A percentile compares a stretch with the other conserved stretches of the same genome.
phyloP scores from a whole-genome alignment of 2,329 filamentous ascomycete species.

The Colletotrichum tanaceti region DNA sequence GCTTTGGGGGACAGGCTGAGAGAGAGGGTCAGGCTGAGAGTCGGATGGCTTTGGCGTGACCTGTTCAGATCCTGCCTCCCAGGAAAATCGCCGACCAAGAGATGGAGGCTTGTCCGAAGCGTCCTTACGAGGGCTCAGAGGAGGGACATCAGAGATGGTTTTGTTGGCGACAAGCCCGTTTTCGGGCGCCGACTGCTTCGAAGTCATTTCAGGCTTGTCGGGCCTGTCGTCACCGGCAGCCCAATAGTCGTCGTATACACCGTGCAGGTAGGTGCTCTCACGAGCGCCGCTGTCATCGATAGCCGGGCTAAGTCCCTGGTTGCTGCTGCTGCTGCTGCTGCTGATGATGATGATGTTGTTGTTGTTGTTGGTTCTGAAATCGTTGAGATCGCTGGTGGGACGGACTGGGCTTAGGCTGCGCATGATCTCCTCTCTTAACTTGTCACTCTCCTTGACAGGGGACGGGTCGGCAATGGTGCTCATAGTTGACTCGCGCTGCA shows the following conservation, averaged over 20 bases:
- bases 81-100: constrained; percentile 53
- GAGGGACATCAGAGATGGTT: constrained; percentile 28
- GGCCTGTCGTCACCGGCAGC: constrained; percentile 59
- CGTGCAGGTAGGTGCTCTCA: constrained; percentile 73
- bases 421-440: constrained; percentile 79
- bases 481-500: constrained; percentile 58
- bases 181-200: constrained; percentile 11
- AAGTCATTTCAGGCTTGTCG: constrained; percentile 17
- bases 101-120: constrained; percentile 9
- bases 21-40: constrained; percentile 6
- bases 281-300: constrained; percentile 44
- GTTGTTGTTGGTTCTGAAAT: constrained; percentile 15
- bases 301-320: neutral
- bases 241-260: constrained; percentile 77
- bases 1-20: constrained; percentile 2
- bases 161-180: constrained; percentile 9
- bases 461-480: constrained; percentile 63
- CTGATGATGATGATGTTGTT: constrained; percentile 23
- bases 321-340: constrained; percentile 8
- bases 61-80: constrained; percentile 52
- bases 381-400: constrained; percentile 41
- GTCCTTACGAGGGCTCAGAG: constrained; percentile 40
- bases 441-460: constrained; percentile 76
- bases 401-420: constrained; percentile 70
- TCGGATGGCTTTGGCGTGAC: constrained; percentile 20